Conservation (phyloP, 768 basidiomycete genomes). For the Boletus edulis region DNA sequence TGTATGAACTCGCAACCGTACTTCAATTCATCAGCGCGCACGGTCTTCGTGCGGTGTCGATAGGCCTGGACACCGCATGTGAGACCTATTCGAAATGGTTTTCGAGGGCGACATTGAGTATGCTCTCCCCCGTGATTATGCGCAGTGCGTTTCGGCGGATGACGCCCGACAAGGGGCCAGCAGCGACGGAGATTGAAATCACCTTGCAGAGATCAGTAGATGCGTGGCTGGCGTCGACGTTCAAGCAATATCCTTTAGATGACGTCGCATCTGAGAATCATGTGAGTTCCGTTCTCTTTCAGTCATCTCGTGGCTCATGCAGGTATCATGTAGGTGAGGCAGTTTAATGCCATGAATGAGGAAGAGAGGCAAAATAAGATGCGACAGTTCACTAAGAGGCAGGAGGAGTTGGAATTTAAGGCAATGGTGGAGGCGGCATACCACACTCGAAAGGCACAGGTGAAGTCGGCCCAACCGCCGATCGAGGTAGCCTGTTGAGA, state of each 20-base stretch:
- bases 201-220: constrained; percentile 1
- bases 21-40: constrained; percentile 7
- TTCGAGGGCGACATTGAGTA: neutral
- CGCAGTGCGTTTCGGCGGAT: neutral
- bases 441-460: neutral
- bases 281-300: neutral
- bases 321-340: neutral
- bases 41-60: neutral
- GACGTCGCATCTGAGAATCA: constrained; percentile 5
- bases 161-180: neutral
- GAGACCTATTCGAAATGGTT: constrained; percentile 15
- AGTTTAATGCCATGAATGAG: neutral
- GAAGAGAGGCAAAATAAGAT: neutral
- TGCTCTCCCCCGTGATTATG: neutral
- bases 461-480: too few relatives aligned
- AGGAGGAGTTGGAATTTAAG: neutral
- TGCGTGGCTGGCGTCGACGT: constrained; percentile 7
- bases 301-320: neutral
- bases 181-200: neutral
- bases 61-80: constrained; percentile 7
- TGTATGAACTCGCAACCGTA: constrained; percentile 9
- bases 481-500: too few relatives aligned
- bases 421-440: neutral
- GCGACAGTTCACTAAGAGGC: neutral
- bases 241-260: constrained; percentile 3